Evolutionary conservation across 768 basidiomycete genomes (phyloP).

Genomic region (Pleurotus tuoliensis): DNA sequence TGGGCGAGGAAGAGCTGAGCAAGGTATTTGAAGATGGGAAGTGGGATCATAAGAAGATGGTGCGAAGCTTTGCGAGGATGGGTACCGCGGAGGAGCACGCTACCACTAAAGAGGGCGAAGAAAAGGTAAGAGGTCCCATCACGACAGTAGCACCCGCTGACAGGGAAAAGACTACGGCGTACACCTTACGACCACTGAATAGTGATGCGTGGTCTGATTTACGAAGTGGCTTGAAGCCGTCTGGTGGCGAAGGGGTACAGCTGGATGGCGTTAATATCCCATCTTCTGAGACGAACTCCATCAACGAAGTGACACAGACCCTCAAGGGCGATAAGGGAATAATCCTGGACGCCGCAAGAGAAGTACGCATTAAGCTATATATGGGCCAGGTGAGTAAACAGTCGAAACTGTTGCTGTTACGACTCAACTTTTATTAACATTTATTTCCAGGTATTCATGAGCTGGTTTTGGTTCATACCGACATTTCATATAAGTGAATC

Average conservation of each 20-base stretch:
- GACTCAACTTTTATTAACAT: not conserved
- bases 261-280: constrained; percentile 26
- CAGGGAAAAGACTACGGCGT: constrained; percentile 32
- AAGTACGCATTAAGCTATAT: constrained; percentile 69
- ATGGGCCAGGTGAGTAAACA: constrained; percentile 55
- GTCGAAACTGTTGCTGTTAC: not conserved
- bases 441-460: constrained; percentile 58
- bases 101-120: constrained; percentile 26
- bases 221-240: constrained; percentile 28
- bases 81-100: constrained; percentile 29
- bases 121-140: constrained; percentile 25
- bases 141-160: not conserved
- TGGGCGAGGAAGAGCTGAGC: constrained; percentile 32
- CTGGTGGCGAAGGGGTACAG: constrained; percentile 10
- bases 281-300: constrained; percentile 39
- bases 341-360: constrained; percentile 60
- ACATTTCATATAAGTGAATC: constrained; percentile 62
- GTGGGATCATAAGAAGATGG: constrained; percentile 81
- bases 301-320: constrained; percentile 33
- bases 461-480: constrained; percentile 87
- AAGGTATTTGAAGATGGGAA: constrained; percentile 46
- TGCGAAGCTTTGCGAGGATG: constrained; percentile 67
- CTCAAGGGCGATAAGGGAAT: constrained; percentile 34
- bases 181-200: constrained; percentile 43
- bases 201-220: constrained; percentile 40